Percentiles rank a stretch among this genome's conserved stretches.
Evolutionary conservation across 345 rosid genomes (phyloP).

Genomic region (Salix caprea): DNA sequence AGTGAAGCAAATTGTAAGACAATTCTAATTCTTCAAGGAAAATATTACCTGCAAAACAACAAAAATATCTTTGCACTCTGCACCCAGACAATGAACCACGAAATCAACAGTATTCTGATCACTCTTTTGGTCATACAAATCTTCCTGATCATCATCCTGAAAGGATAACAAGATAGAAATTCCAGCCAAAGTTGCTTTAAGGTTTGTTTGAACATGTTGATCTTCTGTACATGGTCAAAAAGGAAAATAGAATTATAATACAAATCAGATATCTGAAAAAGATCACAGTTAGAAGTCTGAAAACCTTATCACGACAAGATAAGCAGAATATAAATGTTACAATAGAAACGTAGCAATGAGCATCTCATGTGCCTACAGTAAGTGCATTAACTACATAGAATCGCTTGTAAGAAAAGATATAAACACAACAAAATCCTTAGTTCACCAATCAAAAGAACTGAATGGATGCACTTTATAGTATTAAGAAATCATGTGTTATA

Average conservation of each 20-base stretch:
- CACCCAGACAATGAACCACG: constrained; percentile 53
- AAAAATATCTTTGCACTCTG: constrained; percentile 55
- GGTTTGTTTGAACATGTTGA: constrained; percentile 69
- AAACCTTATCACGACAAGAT: no score
- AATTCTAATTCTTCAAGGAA: constrained; percentile 14
- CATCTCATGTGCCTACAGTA: no score
- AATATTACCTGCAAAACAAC: constrained; percentile 68
- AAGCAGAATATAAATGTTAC: no score
- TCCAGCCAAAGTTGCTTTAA: constrained; percentile 58
- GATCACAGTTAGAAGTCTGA: no score
- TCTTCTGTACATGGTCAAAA: constrained; percentile 51
- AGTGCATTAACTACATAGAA: no score
- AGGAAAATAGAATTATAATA: background rate
- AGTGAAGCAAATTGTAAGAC: no score
- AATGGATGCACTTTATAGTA: no score
- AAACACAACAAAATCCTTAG: no score
- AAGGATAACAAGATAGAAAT: constrained; percentile 58
- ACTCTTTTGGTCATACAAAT: constrained; percentile 19
- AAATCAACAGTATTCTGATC: constrained; percentile 28
- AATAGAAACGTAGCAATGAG: no score
- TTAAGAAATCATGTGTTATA: no score
- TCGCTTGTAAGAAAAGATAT: no score
- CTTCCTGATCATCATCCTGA: constrained; percentile 51
- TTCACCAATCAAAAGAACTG: no score
- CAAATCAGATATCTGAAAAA: background rate